These are phyloP conservation scores for Clonostachys solani DNA, from an alignment of 2,329 filamentous ascomycete species.

Conservation along the genomic window DNA sequence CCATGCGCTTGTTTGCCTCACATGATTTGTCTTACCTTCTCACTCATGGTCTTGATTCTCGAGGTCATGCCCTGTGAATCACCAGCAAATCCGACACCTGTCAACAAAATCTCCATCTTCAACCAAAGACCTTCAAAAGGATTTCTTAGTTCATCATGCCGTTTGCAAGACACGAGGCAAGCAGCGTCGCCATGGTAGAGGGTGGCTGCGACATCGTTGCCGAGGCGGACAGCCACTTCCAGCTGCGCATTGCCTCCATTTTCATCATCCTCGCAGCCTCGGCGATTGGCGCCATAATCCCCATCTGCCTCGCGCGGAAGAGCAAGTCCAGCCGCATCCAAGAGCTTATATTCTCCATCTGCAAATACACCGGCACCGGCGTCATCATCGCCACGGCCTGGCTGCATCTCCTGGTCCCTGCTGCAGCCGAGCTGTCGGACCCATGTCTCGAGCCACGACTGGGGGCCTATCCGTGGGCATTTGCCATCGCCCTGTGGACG, in stretches of 20 bases:
- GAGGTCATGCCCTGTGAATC: too few relatives aligned
- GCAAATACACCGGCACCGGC: slow-evolving; percentile 90
- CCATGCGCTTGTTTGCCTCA: too few relatives aligned
- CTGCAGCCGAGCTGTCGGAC: slow-evolving; percentile 69
- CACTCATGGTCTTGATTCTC: too few relatives aligned
- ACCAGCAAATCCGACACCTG: too few relatives aligned
- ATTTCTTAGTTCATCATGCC: too few relatives aligned
- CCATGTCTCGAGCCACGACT: slow-evolving; percentile 55
- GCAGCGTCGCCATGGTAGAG: too few relatives aligned
- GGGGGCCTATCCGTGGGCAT: slow-evolving; percentile 71
- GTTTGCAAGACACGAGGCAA: too few relatives aligned
- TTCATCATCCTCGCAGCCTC: slow-evolving; percentile 81
- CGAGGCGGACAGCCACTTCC: too few relatives aligned
- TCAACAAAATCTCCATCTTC: too few relatives aligned
- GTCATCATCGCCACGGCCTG: slow-evolving; percentile 93
- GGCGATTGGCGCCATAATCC: slow-evolving; percentile 66
- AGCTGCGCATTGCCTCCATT: slow-evolving; percentile 73
- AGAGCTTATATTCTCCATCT: slow-evolving; percentile 74
- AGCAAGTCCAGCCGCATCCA: slow-evolving; percentile 47
- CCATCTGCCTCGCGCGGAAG: slow-evolving; percentile 63
- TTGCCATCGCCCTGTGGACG: slow-evolving; percentile 82
- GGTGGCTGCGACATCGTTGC: too few relatives aligned
- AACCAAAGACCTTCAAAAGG: too few relatives aligned
- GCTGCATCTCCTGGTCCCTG: slow-evolving; percentile 82
- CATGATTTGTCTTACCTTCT: too few relatives aligned